phyloP scores from a whole-genome alignment of 331 rosid species.

The Malus hybrid region DNA sequence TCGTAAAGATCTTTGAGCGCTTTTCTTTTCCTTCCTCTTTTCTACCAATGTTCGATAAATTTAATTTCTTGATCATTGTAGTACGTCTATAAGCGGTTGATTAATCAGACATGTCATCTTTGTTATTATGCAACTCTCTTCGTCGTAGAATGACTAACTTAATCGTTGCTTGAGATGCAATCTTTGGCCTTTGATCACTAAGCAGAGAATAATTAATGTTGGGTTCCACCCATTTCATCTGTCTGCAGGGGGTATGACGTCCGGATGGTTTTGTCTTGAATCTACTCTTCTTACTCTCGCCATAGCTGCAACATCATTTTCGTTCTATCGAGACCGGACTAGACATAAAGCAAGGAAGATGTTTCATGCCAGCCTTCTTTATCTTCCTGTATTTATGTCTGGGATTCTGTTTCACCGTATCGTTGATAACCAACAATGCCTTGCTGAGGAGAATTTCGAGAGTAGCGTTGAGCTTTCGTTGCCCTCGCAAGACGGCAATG shows the following conservation, averaged over 20 bases:
- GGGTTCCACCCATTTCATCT: not conserved
- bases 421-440: constrained; percentile 29
- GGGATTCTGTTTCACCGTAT: constrained; percentile 80
- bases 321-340: constrained; percentile 70
- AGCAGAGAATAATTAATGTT: not conserved
- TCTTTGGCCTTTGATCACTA: not conserved
- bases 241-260: constrained; percentile 80
- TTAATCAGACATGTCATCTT: not conserved
- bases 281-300: constrained; percentile 76
- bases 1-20: not conserved
- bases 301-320: constrained; percentile 65
- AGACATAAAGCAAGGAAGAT: constrained; percentile 71
- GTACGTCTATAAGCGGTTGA: not conserved
- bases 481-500: constrained; percentile 16
- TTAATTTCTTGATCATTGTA: not conserved
- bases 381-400: constrained; percentile 87
- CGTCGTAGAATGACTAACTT: not conserved
- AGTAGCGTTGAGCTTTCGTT: constrained; percentile 17
- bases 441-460: constrained; percentile 23
- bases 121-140: not conserved
- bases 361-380: constrained; percentile 91
- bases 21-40: not conserved
- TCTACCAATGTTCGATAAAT: not conserved
- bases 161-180: not conserved
- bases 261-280: constrained; percentile 87